Evolutionary conservation across 345 rosid species (phyloP), one percentile per base, ranked within the genome.

Genomic region (Theobroma cacao): DNA sequence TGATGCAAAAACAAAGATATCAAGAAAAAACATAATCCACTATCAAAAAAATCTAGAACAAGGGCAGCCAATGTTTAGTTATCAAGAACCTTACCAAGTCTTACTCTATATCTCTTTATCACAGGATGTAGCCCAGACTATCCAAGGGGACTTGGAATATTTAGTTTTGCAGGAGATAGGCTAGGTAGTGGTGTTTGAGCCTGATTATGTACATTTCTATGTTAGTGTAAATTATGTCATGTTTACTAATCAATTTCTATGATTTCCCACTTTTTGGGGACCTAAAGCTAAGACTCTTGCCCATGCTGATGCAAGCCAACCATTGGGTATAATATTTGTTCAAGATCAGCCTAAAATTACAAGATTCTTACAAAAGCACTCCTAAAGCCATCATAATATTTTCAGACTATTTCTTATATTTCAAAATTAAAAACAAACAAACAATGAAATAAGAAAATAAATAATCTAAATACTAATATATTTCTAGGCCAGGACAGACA

Each of bases 21-120:
- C 17, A 43, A 45, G 18, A 75, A 41, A 43, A 60, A 40, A 15
- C 36, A 59, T 40, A 60, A 43, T 43, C 58, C 59, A 20, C 9
- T 64, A 36, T 9, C n/a, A 76, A 76, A 22, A 50, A 12, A 73
- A 75, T 74, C 63, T 73, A 48, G 58, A 77, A 22, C 63, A 80
- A 78, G 20, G 38, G 45, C 75, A 67, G 62, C n/a, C 34, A 28
- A 55, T 50, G 38, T 56, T 56, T 31, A 20, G 50, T 38, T 31
- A n/a, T n/a, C 18, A 72, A 18, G 48, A 10, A 24, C 61, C 60
- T 34, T 56, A 34, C 14, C 33, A 50, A 41, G 12, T 56, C 50
- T 22, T 33, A 36, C 10, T 13, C n/a, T 31, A 18, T 7, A 62
- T 6, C 24, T 26, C 30, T 41, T 40, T 66, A 66, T 36, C 31